phyloP scores from a whole-genome alignment of 2,329 filamentous ascomycete species.

The Nemania sp. region DNA sequence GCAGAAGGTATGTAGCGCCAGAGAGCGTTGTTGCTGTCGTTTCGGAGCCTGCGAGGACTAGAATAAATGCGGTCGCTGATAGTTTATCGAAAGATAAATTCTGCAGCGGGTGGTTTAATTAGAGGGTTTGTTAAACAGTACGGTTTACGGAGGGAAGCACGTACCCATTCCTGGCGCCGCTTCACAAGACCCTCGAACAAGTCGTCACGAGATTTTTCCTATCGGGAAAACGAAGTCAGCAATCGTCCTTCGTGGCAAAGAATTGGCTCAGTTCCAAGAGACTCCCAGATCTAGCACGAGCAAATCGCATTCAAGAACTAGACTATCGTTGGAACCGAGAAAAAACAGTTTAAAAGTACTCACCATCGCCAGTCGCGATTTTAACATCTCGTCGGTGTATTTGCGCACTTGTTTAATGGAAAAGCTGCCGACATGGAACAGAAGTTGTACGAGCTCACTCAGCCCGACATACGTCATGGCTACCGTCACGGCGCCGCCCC shows the following conservation, averaged over 20 bases:
- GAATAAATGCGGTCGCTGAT: slow-evolving; percentile 34
- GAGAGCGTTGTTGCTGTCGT: slow-evolving; percentile 39
- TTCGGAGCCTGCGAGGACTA: slow-evolving; percentile 38
- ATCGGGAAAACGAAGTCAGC: too few relatives aligned
- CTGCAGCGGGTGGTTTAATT: slow-evolving; percentile 17
- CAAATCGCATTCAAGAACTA: too few relatives aligned
- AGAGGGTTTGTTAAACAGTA: not conserved
- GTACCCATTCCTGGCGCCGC: slow-evolving; percentile 38
- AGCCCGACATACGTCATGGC: slow-evolving; percentile 32
- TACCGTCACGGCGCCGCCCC: slow-evolving; percentile 28
- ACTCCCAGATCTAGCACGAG: too few relatives aligned
- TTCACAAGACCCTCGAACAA: slow-evolving; percentile 41
- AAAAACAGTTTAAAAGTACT: too few relatives aligned
- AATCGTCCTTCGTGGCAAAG: too few relatives aligned
- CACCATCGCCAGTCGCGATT: slow-evolving; percentile 29
- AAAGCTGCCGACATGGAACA: slow-evolving; percentile 22
- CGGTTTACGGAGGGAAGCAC: not conserved
- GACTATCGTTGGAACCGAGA: too few relatives aligned
- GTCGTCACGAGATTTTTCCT: slow-evolving; percentile 34
- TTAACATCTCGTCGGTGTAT: slow-evolving; percentile 32
- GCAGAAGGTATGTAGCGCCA: slow-evolving; percentile 37
- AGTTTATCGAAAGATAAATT: slow-evolving; percentile 35
- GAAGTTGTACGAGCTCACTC: slow-evolving; percentile 26
- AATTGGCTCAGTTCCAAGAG: too few relatives aligned
- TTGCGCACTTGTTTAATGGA: slow-evolving; percentile 20